These are phyloP conservation scores for Agastache rugosa DNA, from an alignment of 257 asterid species.

Conservation along the genomic window DNA sequence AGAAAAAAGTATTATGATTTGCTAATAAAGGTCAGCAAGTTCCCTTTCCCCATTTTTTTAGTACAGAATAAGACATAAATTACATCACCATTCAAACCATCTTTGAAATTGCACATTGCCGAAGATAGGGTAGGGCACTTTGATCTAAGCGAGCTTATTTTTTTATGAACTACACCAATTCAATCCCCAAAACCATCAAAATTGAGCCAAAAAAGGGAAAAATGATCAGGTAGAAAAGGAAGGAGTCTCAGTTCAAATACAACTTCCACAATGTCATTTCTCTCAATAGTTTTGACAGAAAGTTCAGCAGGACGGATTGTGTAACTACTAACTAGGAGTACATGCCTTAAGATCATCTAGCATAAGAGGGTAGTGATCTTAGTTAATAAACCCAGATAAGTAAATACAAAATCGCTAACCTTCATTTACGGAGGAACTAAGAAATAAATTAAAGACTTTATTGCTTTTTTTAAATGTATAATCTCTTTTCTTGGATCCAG, in stretches of 20 bases:
- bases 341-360: conserved; percentile 19
- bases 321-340: neutral
- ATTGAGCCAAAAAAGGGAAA: neutral
- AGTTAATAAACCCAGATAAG: conserved; percentile 13
- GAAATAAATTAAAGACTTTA: neutral
- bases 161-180: neutral
- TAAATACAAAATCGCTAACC: neutral
- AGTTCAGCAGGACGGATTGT: neutral
- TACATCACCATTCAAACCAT: conserved; percentile 14
- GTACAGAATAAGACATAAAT: conserved; percentile 3
- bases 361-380: conserved; percentile 9
- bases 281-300: conserved; percentile 16
- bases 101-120: neutral
- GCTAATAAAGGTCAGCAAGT: conserved; percentile 2
- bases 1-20: neutral
- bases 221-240: conserved; percentile 18
- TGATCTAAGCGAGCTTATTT: neutral
- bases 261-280: neutral
- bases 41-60: neutral
- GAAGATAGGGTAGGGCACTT: conserved; percentile 3
- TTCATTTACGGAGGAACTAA: conserved; percentile 7
- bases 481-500: too few relatives aligned
- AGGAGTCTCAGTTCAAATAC: neutral
- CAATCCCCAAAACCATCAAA: conserved; percentile 18
- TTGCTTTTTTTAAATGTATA: neutral